Conservation (phyloP, 306 rosid genomes). For the Glycine latifolia region DNA sequence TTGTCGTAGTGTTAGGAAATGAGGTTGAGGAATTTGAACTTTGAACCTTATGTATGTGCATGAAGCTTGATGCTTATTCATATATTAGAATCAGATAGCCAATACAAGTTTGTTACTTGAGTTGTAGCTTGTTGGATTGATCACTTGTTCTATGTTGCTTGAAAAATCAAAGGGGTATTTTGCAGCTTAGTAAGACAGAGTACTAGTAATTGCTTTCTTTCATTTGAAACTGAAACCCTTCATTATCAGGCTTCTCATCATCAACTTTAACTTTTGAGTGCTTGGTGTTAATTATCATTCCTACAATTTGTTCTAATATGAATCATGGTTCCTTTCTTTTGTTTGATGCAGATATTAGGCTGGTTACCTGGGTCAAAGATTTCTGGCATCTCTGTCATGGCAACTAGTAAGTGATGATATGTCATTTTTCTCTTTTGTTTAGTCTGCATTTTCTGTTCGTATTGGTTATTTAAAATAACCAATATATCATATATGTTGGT, state of each 20-base stretch:
- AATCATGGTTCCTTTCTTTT: not conserved
- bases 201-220: not conserved
- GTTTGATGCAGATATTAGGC: constrained; percentile 38
- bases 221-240: constrained; percentile 26
- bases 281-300: not conserved
- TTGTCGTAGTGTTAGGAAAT: not conserved
- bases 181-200: constrained; percentile 1
- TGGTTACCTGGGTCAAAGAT: constrained; percentile 21
- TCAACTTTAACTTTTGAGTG: constrained; percentile 39
- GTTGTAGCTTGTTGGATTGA: not conserved
- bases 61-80: not conserved
- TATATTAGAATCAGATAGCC: too few relatives aligned
- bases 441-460: constrained; percentile 6
- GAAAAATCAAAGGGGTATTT: not conserved
- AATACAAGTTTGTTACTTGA: not conserved
- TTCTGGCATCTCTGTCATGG: constrained; percentile 43
- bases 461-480: too few relatives aligned
- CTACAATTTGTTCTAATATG: not conserved
- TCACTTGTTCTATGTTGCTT: constrained; percentile 34
- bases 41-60: not conserved
- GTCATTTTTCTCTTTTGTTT: not conserved
- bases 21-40: not conserved
- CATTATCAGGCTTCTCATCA: constrained; percentile 47
- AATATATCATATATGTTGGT: too few relatives aligned
- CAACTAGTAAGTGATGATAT: constrained; percentile 47